Evolutionary conservation across 2,329 filamentous ascomycete genomes (phyloP).

Genomic region (Colletotrichum costaricense): DNA sequence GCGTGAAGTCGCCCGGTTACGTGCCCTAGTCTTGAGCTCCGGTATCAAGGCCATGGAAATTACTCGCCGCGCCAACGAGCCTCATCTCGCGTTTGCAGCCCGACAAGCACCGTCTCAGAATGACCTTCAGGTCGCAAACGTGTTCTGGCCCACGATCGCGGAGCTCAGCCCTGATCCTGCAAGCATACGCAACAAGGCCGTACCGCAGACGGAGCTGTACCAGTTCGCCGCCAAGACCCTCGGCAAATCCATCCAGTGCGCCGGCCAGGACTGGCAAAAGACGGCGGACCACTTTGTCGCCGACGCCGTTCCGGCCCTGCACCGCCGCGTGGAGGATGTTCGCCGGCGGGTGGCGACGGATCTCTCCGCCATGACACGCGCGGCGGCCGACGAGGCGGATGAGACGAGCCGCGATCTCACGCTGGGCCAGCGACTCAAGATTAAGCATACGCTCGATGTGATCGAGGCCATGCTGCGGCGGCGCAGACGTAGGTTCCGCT

Average conservation of each 20-base stretch:
- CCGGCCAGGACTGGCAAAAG: slow-evolving; percentile 66
- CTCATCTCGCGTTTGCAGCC: slow-evolving; percentile 39
- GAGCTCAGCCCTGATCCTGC: slow-evolving; percentile 50
- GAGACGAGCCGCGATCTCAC: slow-evolving; percentile 81
- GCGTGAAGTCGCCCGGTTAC: slow-evolving; percentile 84
- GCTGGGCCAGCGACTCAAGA: slow-evolving; percentile 79
- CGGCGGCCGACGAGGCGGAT: slow-evolving; percentile 82
- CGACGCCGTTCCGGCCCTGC: slow-evolving; percentile 66
- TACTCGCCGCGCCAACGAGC: slow-evolving; percentile 69
- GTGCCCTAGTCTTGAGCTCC: slow-evolving; percentile 81
- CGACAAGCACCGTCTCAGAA: slow-evolving; percentile 6
- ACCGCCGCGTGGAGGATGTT: slow-evolving; percentile 58
- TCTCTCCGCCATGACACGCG: slow-evolving; percentile 70
- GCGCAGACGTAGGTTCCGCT: slow-evolving; percentile 75
- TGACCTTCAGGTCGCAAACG: slow-evolving; percentile 44
- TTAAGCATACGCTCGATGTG: slow-evolving; percentile 83
- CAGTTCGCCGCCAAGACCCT: slow-evolving; percentile 65
- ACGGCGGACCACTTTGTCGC: slow-evolving; percentile 70
- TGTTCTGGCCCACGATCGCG: slow-evolving; percentile 58
- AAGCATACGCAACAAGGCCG: slow-evolving; percentile 46
- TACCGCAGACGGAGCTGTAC: slow-evolving; percentile 59
- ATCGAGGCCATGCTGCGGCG: slow-evolving; percentile 82
- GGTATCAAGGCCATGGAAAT: slow-evolving; percentile 94
- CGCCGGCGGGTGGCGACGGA: slow-evolving; percentile 62
- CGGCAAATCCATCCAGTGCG: slow-evolving; percentile 57